Percentiles rank a stretch among this genome's conserved stretches.
Evolutionary conservation across 2,329 filamentous ascomycete species (phyloP).

Genomic region (Epichloe gansuensis): DNA sequence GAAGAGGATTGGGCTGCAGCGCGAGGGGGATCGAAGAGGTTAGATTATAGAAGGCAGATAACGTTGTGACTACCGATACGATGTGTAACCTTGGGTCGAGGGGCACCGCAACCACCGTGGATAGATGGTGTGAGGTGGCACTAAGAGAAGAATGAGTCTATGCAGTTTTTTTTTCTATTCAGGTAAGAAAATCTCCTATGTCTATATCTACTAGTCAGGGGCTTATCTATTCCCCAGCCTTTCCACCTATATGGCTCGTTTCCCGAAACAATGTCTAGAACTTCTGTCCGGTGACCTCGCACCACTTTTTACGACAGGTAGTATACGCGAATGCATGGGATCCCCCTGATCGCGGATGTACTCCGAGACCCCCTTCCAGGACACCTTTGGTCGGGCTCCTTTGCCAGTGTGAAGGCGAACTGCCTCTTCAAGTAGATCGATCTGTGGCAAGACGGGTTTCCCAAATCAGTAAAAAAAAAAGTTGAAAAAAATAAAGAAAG

Average conservation of each 20-base stretch:
- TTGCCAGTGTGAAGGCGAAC: constrained; percentile 14
- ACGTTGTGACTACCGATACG: too few species aligned
- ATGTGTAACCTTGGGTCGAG: too few species aligned
- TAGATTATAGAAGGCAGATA: neutral
- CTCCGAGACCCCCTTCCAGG: constrained; percentile 46
- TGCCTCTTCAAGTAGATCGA: constrained; percentile 31
- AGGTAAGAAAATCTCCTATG: too few species aligned
- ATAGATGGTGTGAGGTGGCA: neutral
- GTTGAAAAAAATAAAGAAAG: too few species aligned
- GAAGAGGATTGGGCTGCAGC: constrained; percentile 20
- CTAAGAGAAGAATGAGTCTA: too few species aligned
- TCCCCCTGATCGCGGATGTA: constrained; percentile 40
- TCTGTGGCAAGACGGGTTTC: constrained; percentile 17
- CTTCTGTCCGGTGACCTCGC: neutral
- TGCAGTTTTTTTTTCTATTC: too few species aligned
- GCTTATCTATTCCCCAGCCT: too few species aligned
- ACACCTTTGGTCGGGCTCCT: constrained; percentile 35
- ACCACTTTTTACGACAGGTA: constrained; percentile 43
- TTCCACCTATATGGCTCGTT: too few species aligned
- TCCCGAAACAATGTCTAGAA: constrained; percentile 30
- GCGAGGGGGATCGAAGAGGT: neutral
- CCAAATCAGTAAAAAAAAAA: neutral
- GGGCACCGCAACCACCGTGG: too few species aligned
- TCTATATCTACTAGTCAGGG: too few species aligned
- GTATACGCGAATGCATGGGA: constrained; percentile 47